Conservation (phyloP, 768 basidiomycete species). For the Pholiota conissans region DNA sequence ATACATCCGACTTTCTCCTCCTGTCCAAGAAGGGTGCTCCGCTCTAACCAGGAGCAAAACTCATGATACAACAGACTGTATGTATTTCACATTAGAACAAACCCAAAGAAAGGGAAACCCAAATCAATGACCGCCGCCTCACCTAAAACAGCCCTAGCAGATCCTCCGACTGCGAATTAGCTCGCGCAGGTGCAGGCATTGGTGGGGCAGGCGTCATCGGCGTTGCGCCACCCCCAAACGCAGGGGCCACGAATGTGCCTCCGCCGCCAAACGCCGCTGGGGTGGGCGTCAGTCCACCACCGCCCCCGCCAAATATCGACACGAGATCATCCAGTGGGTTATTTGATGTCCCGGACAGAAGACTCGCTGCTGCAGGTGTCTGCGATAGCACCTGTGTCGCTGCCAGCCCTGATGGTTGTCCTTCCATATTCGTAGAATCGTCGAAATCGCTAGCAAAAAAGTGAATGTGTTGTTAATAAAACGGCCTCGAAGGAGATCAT, state of each 20-base stretch:
- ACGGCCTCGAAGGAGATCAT: background rate
- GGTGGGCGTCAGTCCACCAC: constrained; percentile 26
- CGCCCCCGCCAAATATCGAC: constrained; percentile 77
- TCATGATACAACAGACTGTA: background rate
- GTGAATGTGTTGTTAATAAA: background rate
- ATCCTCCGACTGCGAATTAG: constrained; percentile 42
- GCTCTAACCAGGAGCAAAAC: background rate
- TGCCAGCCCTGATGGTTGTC: constrained; percentile 73
- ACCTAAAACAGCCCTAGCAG: constrained; percentile 52
- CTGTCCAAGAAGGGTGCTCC: no score
- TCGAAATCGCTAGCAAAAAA: constrained; percentile 73
- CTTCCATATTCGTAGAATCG: constrained; percentile 59
- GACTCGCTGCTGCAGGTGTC: constrained; percentile 71
- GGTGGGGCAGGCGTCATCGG: constrained; percentile 27
- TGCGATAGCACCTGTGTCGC: constrained; percentile 73
- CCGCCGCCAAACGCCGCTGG: constrained; percentile 15
- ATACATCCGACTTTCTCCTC: no score
- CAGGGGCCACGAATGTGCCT: constrained; percentile 13
- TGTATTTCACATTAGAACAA: constrained; percentile 8
- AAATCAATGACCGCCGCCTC: background rate
- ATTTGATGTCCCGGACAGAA: constrained; percentile 75
- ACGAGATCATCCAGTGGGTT: constrained; percentile 94
- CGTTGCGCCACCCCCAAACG: constrained; percentile 25
- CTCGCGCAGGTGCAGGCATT: constrained; percentile 11
- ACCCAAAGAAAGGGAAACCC: constrained; percentile 1